Evolutionary conservation across 495 filamentous ascomycete species (phyloP), one percentile per base, ranked within the genome.

Genomic region (Neurospora africana): DNA sequence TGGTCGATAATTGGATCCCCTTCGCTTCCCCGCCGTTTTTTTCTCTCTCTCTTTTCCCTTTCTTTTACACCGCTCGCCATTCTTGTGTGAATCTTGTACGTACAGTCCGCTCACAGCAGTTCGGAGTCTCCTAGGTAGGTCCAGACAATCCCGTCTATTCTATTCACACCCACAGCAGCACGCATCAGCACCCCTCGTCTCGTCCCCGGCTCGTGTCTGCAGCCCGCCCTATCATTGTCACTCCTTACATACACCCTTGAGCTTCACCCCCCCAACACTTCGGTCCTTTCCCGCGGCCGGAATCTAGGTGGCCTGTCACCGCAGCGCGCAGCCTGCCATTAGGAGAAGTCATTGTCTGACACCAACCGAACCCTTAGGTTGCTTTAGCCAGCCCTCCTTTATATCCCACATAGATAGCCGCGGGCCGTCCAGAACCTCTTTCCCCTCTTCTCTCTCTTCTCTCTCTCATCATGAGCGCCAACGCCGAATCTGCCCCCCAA

Each of bases 401-500:
- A 75, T 75, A 73, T 83, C 72, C 72, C 70, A 75, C 73, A 61
- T 61, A 61, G 23, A 61, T 61, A 61, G 53, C 23, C 53, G 70
- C 78, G 75, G 78, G 74, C 72, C 71, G 72, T 71, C 68, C 76
- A 17, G 19, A 21, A n/a, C 69, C 39, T 30, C 19, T 65, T 65
- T 39, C 43, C 69, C 69, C 35, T 41, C 68, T 73, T 72, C 67
- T 70, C 71, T 72, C 72, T 75, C 78, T 79, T 76, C 78, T 73
- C 75, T 81, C 78, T 82, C 78, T 84, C 85, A 90, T 86, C 87
- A 89, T 89, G 87, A 84, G 84, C 83, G 82, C 86, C 74, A 77
- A 77, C 80, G 74, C 79, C 78, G 76, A 79, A 74, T 38, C 76
- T 74, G 71, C 71, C 77, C 73, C 65, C 73, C 71, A 74, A 71